Conservation (phyloP, 192 early-diverging fungal genomes). For the Umbelopsis isabellina region DNA sequence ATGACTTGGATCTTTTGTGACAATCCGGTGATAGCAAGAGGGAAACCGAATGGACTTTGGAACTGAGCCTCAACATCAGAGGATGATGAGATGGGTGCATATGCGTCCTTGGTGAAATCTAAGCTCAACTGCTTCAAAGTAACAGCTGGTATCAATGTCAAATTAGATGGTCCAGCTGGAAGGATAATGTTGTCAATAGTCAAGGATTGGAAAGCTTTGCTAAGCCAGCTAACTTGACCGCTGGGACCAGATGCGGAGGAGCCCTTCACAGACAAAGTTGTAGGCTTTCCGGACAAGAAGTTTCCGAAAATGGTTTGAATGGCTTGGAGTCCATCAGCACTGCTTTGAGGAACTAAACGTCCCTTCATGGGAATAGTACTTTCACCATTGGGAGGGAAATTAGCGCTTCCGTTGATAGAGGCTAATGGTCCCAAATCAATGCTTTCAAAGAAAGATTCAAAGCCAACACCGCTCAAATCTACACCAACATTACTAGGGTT, state of each 20-base stretch:
- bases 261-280: conserved; percentile 36
- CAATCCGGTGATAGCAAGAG: conserved; percentile 27
- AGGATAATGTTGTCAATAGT: conserved; percentile 35
- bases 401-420: conserved; percentile 40
- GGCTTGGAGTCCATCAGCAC: conserved; percentile 44
- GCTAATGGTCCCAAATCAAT: conserved; percentile 53
- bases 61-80: conserved; percentile 41
- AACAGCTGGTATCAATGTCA: conserved; percentile 42
- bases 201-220: conserved; percentile 50
- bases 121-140: conserved; percentile 45
- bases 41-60: conserved; percentile 47
- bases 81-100: conserved; percentile 46
- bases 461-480: conserved; percentile 48
- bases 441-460: conserved; percentile 47
- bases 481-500: conserved; percentile 62
- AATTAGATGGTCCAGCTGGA: conserved; percentile 38
- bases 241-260: conserved; percentile 34
- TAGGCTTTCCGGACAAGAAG: conserved; percentile 48
- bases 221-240: conserved; percentile 42
- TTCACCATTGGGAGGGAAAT: conserved; percentile 32
- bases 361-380: conserved; percentile 53
- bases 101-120: conserved; percentile 54
- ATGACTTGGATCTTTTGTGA: conserved; percentile 38
- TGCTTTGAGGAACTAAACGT: conserved; percentile 53
- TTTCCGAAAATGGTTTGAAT: conserved; percentile 52